Percentiles rank a stretch among this genome's conserved stretches.
phyloP scores from a whole-genome alignment of 2,329 filamentous ascomycete genomes.

The Monosporascus ibericus region DNA sequence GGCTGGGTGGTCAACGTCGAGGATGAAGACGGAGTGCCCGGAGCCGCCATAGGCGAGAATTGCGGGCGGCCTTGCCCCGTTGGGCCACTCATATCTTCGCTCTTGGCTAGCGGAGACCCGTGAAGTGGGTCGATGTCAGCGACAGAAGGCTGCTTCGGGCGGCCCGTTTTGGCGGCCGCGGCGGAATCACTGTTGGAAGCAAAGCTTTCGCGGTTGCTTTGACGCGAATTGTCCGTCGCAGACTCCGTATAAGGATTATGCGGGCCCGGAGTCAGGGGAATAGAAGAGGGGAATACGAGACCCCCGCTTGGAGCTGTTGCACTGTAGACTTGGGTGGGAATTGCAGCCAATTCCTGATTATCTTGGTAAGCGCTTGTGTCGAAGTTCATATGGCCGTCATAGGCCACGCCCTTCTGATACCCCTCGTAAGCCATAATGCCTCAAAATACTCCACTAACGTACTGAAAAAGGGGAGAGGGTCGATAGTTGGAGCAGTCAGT shows the following conservation, averaged over 20 bases:
- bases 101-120: neutral
- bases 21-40: neutral
- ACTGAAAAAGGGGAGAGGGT: neutral
- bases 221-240: no score
- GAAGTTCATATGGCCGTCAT: neutral
- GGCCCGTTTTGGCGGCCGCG: no score
- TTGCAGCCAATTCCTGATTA: neutral
- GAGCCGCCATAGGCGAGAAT: neutral
- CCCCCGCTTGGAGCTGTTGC: no score
- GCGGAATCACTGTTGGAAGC: no score
- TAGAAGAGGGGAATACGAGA: neutral
- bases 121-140: no score
- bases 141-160: no score
- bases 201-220: no score
- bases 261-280: no score
- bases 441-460: neutral
- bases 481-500: neutral
- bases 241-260: no score
- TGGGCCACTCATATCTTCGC: neutral
- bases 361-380: neutral
- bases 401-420: neutral
- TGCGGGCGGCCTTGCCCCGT: neutral
- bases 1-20: neutral
- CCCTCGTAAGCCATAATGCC: neutral
- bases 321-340: neutral